Conservation (phyloP, 257 asterid genomes). For the Fraxinus anomala region DNA sequence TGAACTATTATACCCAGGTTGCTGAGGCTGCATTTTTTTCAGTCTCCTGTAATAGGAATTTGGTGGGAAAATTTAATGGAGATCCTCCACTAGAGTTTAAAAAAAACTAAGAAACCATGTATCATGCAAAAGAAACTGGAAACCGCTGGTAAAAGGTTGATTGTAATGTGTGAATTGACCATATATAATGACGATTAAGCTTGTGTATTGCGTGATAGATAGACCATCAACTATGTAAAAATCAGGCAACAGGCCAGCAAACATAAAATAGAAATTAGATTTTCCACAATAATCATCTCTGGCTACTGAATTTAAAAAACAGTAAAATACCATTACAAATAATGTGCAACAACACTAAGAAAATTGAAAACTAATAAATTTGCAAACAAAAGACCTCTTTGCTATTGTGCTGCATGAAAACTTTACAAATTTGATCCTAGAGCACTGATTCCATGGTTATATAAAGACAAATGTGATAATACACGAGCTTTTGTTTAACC, state of each 20-base stretch:
- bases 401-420: conserved; percentile 16
- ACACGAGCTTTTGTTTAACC: background rate
- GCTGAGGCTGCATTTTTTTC: conserved; percentile 99
- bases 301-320: background rate
- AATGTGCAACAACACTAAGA: background rate
- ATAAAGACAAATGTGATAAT: conserved; percentile 9
- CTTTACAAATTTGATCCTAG: conserved; percentile 8
- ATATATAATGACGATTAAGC: background rate
- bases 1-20: conserved; percentile 96
- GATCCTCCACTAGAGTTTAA: background rate
- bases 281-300: background rate
- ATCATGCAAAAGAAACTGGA: conserved; percentile 22
- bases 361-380: background rate
- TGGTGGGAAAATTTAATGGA: conserved; percentile 24
- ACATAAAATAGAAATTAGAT: background rate
- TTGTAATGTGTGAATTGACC: background rate
- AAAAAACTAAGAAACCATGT: conserved; percentile 16
- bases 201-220: conserved; percentile 8
- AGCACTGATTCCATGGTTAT: conserved; percentile 8
- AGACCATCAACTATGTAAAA: background rate
- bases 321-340: background rate
- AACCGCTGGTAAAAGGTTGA: background rate
- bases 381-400: conserved; percentile 1
- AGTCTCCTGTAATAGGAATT: conserved; percentile 72
- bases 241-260: conserved; percentile 10